These are phyloP conservation scores for Pythium rishiriense DNA, from an alignment of 352 stramenopile species.

Conservation along the genomic window DNA sequence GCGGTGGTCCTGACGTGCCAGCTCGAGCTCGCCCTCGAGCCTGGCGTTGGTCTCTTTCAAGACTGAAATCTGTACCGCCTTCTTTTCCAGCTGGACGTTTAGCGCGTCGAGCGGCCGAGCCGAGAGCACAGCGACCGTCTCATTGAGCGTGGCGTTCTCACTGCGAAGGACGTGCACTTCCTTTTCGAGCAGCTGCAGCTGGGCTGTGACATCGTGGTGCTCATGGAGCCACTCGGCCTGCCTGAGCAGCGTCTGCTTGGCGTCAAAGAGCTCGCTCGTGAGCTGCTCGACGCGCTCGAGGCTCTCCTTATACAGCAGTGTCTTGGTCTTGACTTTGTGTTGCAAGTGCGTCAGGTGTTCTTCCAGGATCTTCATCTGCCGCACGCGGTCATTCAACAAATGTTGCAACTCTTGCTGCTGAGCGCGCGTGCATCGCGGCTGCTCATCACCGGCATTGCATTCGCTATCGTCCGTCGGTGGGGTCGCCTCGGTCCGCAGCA, in stretches of 20 bases:
- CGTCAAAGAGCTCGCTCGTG: slow-evolving; percentile 42
- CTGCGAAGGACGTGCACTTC: slow-evolving; percentile 52
- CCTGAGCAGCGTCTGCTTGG: slow-evolving; percentile 40
- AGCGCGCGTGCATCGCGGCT: background rate
- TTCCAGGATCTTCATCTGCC: slow-evolving; percentile 56
- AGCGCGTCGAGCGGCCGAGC: slow-evolving; percentile 54
- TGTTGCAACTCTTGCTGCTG: slow-evolving; percentile 36
- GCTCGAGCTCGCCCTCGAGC: slow-evolving; percentile 25
- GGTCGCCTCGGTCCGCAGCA: slow-evolving; percentile 28
- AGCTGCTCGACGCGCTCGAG: slow-evolving; percentile 39
- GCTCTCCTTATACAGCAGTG: slow-evolving; percentile 42
- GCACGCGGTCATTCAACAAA: slow-evolving; percentile 34
- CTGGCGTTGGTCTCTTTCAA: slow-evolving; percentile 41
- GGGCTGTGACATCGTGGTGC: slow-evolving; percentile 34
- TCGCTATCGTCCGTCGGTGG: background rate
- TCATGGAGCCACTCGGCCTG: slow-evolving; percentile 40
- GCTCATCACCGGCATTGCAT: too few relatives aligned
- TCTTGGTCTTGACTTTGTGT: slow-evolving; percentile 37
- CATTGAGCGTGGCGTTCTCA: slow-evolving; percentile 59
- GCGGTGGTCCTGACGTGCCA: slow-evolving; percentile 27
- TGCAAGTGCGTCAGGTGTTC: slow-evolving; percentile 51
- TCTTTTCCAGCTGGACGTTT: slow-evolving; percentile 40
- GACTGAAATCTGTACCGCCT: slow-evolving; percentile 47
- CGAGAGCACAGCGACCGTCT: slow-evolving; percentile 44
- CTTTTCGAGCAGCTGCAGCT: slow-evolving; percentile 39